These are phyloP conservation scores for Oryza glumipatula DNA, from an alignment of 176 grass and related monocot genomes.

Conservation along the genomic window DNA sequence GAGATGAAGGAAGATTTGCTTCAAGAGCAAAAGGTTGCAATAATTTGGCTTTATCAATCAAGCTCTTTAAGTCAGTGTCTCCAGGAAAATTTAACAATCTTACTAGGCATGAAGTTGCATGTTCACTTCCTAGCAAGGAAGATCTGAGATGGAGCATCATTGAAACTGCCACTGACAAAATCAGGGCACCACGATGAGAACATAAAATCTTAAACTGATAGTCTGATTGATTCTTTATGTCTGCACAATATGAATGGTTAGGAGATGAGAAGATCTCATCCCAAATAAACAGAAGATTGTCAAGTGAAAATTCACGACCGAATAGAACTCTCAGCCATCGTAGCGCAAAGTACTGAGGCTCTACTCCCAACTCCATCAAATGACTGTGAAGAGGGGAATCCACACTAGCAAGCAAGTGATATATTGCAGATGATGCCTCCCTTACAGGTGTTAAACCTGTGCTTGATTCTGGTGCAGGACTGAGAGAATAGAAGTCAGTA, in stretches of 20 bases:
- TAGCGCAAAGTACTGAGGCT: slow-evolving; percentile 92
- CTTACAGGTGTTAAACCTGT: slow-evolving; percentile 80
- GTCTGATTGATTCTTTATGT: slow-evolving; percentile 48
- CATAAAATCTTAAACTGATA: slow-evolving; percentile 75
- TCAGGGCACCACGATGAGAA: slow-evolving; percentile 82
- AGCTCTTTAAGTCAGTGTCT: slow-evolving; percentile 68
- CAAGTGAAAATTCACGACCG: slow-evolving; percentile 91
- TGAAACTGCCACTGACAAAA: slow-evolving; percentile 84
- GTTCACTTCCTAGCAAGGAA: slow-evolving; percentile 83
- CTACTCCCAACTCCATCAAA: slow-evolving; percentile 86
- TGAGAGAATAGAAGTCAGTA: slow-evolving; percentile 87
- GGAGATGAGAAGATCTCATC: slow-evolving; percentile 90
- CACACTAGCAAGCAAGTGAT: slow-evolving; percentile 74
- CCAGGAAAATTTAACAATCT: slow-evolving; percentile 86
- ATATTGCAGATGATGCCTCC: slow-evolving; percentile 82
- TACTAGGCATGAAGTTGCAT: slow-evolving; percentile 83
- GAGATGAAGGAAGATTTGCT: slow-evolving; percentile 66
- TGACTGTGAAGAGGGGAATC: slow-evolving; percentile 89
- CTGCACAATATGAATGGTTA: slow-evolving; percentile 52
- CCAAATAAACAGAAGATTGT: slow-evolving; percentile 88
- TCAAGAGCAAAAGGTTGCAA: slow-evolving; percentile 77
- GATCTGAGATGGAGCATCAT: slow-evolving; percentile 97
- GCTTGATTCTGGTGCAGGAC: slow-evolving; percentile 59
- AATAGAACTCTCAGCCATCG: slow-evolving; percentile 94
- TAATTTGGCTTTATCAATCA: slow-evolving; percentile 87